A percentile compares a stretch with the other conserved stretches of the same genome.
Conservation (phyloP, 192 early-diverging fungal genomes). For the Pilaira anomala region DNA sequence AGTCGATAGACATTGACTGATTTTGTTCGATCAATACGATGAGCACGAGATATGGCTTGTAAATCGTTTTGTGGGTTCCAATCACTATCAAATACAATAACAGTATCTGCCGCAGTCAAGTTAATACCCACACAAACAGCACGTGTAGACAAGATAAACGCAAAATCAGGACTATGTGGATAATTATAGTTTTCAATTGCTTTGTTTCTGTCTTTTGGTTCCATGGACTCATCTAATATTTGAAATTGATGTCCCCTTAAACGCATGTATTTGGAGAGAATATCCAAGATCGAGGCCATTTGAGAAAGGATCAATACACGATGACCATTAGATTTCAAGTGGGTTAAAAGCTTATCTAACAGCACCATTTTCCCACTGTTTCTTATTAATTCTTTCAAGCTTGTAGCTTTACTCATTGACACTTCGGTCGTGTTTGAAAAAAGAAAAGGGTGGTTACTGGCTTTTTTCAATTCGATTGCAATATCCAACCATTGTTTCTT, state of each 20-base stretch:
- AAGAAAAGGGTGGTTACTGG: slow-evolving; percentile 93
- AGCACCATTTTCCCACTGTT: slow-evolving; percentile 99
- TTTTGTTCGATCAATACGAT: slow-evolving; percentile 97
- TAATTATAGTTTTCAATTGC: slow-evolving; percentile 98
- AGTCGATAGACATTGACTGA: slow-evolving; percentile 97
- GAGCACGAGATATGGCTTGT: slow-evolving; percentile 97
- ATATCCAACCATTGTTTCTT: slow-evolving; percentile 89
- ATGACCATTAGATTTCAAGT: slow-evolving; percentile 87
- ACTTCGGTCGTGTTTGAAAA: slow-evolving; percentile 72
- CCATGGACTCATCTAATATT: slow-evolving; percentile 89
- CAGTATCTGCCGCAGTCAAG: slow-evolving; percentile 93
- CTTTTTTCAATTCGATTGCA: slow-evolving; percentile 95
- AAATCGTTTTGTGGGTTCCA: slow-evolving; percentile 97
- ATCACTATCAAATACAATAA: slow-evolving; percentile 92
- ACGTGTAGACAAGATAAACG: slow-evolving; percentile 93
- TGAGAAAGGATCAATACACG: slow-evolving; percentile 98
- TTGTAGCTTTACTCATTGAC: slow-evolving; percentile 62
- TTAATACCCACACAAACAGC: slow-evolving; percentile 98
- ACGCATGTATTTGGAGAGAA: slow-evolving; percentile 90
- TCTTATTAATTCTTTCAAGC: slow-evolving; percentile 75
- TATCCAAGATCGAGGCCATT: slow-evolving; percentile 95
- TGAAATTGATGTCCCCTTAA: slow-evolving; percentile 88
- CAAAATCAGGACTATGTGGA: slow-evolving; percentile 89
- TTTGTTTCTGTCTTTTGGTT: slow-evolving; percentile 84
- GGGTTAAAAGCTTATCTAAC: slow-evolving; percentile 90